These are phyloP conservation scores for Microdochium trichocladiopsis DNA, from an alignment of 2,329 filamentous ascomycete genomes.

Conservation along the genomic window DNA sequence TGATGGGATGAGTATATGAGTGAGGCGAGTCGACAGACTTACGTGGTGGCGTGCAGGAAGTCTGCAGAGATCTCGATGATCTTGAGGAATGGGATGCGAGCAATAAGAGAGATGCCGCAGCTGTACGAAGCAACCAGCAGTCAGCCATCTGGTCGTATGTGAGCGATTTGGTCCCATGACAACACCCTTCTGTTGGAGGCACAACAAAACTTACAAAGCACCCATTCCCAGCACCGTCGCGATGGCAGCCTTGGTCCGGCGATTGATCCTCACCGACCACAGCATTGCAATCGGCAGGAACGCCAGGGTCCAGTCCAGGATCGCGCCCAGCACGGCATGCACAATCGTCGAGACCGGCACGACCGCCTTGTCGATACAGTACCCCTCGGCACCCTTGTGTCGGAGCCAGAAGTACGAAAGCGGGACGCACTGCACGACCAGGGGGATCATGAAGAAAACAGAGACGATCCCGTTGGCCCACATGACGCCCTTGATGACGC, in stretches of 20 bases:
- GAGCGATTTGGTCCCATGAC: too few species aligned
- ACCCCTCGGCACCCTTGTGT: slow-evolving; percentile 24
- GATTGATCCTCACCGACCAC: slow-evolving; percentile 41
- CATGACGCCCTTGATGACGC: slow-evolving; percentile 23
- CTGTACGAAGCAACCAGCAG: slow-evolving; percentile 1
- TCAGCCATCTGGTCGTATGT: not conserved
- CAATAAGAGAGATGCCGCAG: slow-evolving; percentile 26
- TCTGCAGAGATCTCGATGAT: slow-evolving; percentile 15
- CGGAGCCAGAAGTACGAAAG: slow-evolving; percentile 40
- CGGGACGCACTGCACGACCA: slow-evolving; percentile 42
- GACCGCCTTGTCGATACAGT: slow-evolving; percentile 29
- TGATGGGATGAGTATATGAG: not conserved
- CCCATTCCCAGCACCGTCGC: slow-evolving; percentile 40
- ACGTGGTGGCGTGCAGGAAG: slow-evolving; percentile 24
- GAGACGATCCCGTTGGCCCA: slow-evolving; percentile 28
- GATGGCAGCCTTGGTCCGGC: slow-evolving; percentile 36
- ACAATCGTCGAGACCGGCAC: slow-evolving; percentile 34
- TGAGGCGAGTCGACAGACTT: slow-evolving; percentile 3
- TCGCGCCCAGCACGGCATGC: slow-evolving; percentile 35
- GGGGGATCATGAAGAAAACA: slow-evolving; percentile 34
- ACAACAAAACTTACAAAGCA: slow-evolving; percentile 35
- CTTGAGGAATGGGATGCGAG: slow-evolving; percentile 26
- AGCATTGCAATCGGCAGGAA: slow-evolving; percentile 42
- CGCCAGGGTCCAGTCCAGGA: slow-evolving; percentile 40
- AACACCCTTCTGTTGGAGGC: too few species aligned